phyloP scores from a whole-genome alignment of 2,329 filamentous ascomycete genomes.

The Xylariaceae sp. region DNA sequence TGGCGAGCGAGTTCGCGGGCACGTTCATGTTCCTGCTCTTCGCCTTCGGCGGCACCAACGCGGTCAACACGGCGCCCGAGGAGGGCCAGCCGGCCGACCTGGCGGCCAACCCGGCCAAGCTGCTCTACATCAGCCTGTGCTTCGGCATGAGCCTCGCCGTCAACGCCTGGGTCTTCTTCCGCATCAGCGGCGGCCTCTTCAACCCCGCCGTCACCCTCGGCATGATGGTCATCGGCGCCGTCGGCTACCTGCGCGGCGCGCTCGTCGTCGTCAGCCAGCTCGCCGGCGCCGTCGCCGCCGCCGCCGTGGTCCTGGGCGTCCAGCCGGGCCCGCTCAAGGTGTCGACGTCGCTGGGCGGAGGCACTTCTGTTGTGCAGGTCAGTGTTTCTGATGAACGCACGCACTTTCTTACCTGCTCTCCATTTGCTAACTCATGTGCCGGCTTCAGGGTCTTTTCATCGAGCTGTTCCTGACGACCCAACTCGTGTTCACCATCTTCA shows the following conservation, averaged over 20 bases:
- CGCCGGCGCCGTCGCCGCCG: slow-evolving; percentile 38
- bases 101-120: slow-evolving; percentile 8
- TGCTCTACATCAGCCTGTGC: slow-evolving; percentile 26
- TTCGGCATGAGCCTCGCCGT: slow-evolving; percentile 30
- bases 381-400: not conserved
- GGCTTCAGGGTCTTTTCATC: slow-evolving; percentile 1
- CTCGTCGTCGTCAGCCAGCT: slow-evolving; percentile 40
- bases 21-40: slow-evolving; percentile 25
- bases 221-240: slow-evolving; percentile 37
- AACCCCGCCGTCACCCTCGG: slow-evolving; percentile 33
- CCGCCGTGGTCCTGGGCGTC: slow-evolving; percentile 37
- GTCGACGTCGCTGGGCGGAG: slow-evolving; percentile 35
- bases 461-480: slow-evolving; percentile 42
- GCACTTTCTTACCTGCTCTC: not conserved
- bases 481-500: slow-evolving; percentile 45
- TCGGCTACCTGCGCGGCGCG: slow-evolving; percentile 27
- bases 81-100: slow-evolving; percentile 4
- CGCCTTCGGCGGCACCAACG: slow-evolving; percentile 23
- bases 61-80: slow-evolving; percentile 15
- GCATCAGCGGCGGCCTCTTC: slow-evolving; percentile 26
- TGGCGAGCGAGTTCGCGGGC: slow-evolving; percentile 20
- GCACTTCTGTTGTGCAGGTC: slow-evolving; percentile 28
- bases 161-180: slow-evolving; percentile 34
- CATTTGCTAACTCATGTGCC: not conserved
- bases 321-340: slow-evolving; percentile 37